These are phyloP conservation scores for Lepidium sativum DNA, from an alignment of 345 rosid species.

Conservation along the genomic window DNA sequence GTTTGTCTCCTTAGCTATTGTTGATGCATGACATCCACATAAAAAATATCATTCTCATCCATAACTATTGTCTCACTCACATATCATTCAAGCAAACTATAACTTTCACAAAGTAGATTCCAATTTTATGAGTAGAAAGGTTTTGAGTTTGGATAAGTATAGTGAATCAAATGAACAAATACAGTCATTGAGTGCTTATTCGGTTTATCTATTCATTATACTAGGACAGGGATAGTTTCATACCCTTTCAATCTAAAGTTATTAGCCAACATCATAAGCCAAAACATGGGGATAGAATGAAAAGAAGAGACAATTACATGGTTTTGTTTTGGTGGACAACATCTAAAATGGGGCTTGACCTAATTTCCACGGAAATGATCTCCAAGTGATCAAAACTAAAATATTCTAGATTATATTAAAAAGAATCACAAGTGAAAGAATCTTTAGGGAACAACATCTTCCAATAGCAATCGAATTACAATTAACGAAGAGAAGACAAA, in stretches of 20 bases:
- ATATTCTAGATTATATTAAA: no score
- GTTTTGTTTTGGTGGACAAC: neutral
- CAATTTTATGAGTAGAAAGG: neutral
- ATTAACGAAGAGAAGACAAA: neutral
- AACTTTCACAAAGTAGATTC: conserved; percentile 16
- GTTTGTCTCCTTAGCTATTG: conserved; percentile 22
- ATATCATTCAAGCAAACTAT: conserved; percentile 29
- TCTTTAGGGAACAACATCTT: neutral
- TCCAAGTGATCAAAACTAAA: no score
- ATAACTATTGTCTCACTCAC: conserved; percentile 24
- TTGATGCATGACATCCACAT: conserved; percentile 30
- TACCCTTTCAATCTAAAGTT: conserved; percentile 2
- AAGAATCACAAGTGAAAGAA: no score
- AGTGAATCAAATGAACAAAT: conserved; percentile 14
- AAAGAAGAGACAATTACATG: neutral
- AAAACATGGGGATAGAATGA: neutral
- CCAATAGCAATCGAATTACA: neutral
- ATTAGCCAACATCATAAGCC: neutral
- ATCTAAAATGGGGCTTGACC: no score
- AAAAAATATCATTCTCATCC: conserved; percentile 32
- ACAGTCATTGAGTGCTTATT: conserved; percentile 14
- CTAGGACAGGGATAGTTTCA: neutral
- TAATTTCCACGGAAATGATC: no score
- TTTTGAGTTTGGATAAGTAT: conserved; percentile 22
- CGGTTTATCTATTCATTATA: conserved; percentile 4